phyloP scores from a whole-genome alignment of 2,329 filamentous ascomycete genomes.

The Colletotrichum liaoningense region DNA sequence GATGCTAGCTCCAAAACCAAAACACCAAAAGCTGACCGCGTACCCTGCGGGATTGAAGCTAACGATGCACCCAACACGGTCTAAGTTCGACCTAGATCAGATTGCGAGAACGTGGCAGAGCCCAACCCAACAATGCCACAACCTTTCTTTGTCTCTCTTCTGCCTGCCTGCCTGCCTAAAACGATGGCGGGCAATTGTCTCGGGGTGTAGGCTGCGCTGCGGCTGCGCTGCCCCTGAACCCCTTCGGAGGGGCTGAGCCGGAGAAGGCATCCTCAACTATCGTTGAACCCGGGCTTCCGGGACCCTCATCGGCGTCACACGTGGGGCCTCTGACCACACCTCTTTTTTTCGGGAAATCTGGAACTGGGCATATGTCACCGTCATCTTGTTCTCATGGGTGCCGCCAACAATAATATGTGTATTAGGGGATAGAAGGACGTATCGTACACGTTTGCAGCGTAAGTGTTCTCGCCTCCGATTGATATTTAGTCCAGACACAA shows the following conservation, averaged over 20 bases:
- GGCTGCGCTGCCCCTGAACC: not conserved
- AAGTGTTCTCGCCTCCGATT: not conserved
- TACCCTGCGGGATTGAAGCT: not conserved
- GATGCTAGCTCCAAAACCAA: slow-evolving; percentile 7
- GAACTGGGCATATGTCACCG: not conserved
- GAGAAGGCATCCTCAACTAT: not conserved
- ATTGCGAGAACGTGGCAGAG: not conserved
- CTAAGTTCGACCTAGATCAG: slow-evolving; percentile 1
- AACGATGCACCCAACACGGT: not conserved
- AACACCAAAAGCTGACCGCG: slow-evolving; percentile 3
- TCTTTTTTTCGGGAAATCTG: not conserved
- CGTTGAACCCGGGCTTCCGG: not conserved
- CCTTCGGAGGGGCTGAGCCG: not conserved
- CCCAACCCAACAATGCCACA: not conserved
- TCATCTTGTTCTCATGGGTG: not conserved
- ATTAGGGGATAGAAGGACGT: not conserved
- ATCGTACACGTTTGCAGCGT: not conserved
- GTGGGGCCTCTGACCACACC: not conserved
- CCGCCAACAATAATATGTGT: not conserved
- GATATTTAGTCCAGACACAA: not conserved
- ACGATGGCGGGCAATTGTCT: not conserved
- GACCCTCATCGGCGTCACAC: not conserved
- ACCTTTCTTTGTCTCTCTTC: not conserved
- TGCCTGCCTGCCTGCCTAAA: not conserved
- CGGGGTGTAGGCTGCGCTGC: not conserved